Percentiles rank a stretch among this genome's conserved stretches.
Conservation (phyloP, 495 filamentous ascomycete genomes). For the Podospora comata region DNA sequence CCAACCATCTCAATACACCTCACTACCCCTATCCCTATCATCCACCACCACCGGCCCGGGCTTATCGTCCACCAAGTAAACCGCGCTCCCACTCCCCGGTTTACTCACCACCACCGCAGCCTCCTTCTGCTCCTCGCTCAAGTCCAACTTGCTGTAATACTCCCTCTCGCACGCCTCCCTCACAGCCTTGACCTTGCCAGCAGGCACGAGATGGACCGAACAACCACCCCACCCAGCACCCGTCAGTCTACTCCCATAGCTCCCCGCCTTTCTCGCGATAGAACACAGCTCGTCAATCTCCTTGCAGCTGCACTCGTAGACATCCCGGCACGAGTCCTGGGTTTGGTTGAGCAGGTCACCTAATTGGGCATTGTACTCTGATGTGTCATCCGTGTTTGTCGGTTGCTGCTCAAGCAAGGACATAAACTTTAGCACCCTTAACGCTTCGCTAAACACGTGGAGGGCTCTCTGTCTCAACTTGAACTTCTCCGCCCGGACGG, state of each 20-base stretch:
- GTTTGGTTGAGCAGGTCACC: constrained; percentile 88
- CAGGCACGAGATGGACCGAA: constrained; percentile 86
- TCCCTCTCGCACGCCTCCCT: constrained; percentile 70
- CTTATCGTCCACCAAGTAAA: constrained; percentile 38
- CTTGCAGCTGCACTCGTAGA: constrained; percentile 86
- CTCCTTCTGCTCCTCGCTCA: constrained; percentile 68
- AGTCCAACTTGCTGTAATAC: constrained; percentile 78
- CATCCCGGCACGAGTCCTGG: constrained; percentile 75
- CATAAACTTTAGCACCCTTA: constrained; percentile 81
- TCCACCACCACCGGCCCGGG: constrained; percentile 1
- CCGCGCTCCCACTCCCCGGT: constrained; percentile 68
- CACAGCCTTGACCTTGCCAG: constrained; percentile 78
- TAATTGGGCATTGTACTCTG: constrained; percentile 62
- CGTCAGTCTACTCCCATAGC: constrained; percentile 82
- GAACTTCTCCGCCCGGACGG: constrained; percentile 84
- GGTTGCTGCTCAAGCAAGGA: constrained; percentile 55
- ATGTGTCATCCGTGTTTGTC: constrained; percentile 43
- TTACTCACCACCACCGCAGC: constrained; percentile 86
- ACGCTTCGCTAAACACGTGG: constrained; percentile 87
- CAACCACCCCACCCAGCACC: constrained; percentile 98
- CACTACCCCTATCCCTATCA: constrained; percentile 12
- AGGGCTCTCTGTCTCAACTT: constrained; percentile 78
- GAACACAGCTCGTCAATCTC: constrained; percentile 84
- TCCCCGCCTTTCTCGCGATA: constrained; percentile 72
- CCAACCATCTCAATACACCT: constrained; percentile 8